These are phyloP conservation scores for Baorangia bicolor DNA, from an alignment of 768 basidiomycete species.

Conservation along the genomic window DNA sequence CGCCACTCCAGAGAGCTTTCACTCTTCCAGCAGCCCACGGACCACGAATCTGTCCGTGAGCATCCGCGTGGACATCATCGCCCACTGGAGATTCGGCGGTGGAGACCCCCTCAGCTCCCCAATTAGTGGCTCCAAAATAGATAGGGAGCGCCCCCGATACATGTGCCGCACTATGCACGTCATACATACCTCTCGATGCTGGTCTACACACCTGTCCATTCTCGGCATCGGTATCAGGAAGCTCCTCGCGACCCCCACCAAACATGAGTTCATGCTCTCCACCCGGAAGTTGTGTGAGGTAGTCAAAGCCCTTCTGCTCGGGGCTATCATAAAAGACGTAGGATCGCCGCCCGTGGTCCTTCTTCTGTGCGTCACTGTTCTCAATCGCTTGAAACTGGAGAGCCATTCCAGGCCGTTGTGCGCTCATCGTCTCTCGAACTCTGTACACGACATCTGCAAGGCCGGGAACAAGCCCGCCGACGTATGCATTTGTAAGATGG, in stretches of 20 bases:
- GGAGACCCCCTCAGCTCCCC: conserved; percentile 40
- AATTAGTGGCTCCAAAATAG: conserved; percentile 49
- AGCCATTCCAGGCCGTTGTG: conserved; percentile 53
- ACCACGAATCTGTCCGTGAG: conserved; percentile 4
- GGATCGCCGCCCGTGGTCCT: conserved; percentile 45
- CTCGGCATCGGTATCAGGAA: background rate
- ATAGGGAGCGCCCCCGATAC: conserved; percentile 50
- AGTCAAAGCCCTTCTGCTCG: conserved; percentile 49
- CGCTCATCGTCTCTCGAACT: conserved; percentile 58
- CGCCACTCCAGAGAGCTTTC: conserved; percentile 62
- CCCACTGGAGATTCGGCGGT: conserved; percentile 10
- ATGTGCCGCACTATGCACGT: conserved; percentile 39
- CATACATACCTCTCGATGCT: conserved; percentile 30
- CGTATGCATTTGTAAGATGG: conserved; percentile 57
- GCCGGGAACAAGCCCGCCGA: conserved; percentile 44
- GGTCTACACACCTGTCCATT: conserved; percentile 20
- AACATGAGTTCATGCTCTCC: conserved; percentile 57
- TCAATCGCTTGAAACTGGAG: conserved; percentile 20
- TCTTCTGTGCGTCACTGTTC: conserved; percentile 3
- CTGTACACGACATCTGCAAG: conserved; percentile 32
- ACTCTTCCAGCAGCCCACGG: conserved; percentile 46
- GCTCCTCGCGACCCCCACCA: conserved; percentile 54
- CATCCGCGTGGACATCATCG: conserved; percentile 11
- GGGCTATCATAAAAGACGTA: conserved; percentile 57
- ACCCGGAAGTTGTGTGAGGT: conserved; percentile 60